Evolutionary conservation across 1,284 basidiomycete species (phyloP).

Genomic region (Flammula alnicola): DNA sequence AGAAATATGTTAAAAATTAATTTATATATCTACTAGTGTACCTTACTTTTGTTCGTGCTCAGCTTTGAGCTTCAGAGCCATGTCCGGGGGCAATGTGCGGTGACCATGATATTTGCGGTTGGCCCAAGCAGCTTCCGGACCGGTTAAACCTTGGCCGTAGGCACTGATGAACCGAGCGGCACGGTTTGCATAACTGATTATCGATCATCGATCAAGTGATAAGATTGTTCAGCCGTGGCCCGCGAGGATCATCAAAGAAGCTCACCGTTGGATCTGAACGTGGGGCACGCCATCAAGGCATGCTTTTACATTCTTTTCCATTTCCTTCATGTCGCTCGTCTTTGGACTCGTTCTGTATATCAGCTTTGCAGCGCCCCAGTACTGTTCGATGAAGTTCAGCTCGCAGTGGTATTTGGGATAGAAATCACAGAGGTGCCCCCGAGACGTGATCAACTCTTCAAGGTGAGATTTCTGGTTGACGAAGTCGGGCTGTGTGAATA

Average conservation of each 20-base stretch:
- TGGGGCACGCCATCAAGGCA: conserved; percentile 23
- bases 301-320: conserved; percentile 23
- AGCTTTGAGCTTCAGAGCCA: background rate
- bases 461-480: conserved; percentile 28
- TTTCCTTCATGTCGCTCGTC: conserved; percentile 21
- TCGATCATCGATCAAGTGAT: conserved; percentile 1
- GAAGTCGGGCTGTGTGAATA: conserved; percentile 35
- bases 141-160: conserved; percentile 22
- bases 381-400: conserved; percentile 34
- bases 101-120: conserved; percentile 14
- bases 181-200: conserved; percentile 26
- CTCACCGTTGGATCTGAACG: conserved; percentile 21
- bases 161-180: conserved; percentile 26
- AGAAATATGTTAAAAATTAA: conserved; percentile 1
- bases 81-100: no score
- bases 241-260: conserved; percentile 1
- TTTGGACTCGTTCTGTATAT: conserved; percentile 20
- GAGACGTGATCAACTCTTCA: conserved; percentile 23
- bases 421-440: conserved; percentile 24
- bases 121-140: conserved; percentile 23
- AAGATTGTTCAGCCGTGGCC: background rate
- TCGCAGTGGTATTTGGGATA: conserved; percentile 35
- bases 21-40: background rate
- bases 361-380: conserved; percentile 31
- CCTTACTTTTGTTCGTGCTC: background rate